These are phyloP conservation scores for Ceratocystis ficicola DNA, from an alignment of 2,329 filamentous ascomycete species.

Conservation along the genomic window DNA sequence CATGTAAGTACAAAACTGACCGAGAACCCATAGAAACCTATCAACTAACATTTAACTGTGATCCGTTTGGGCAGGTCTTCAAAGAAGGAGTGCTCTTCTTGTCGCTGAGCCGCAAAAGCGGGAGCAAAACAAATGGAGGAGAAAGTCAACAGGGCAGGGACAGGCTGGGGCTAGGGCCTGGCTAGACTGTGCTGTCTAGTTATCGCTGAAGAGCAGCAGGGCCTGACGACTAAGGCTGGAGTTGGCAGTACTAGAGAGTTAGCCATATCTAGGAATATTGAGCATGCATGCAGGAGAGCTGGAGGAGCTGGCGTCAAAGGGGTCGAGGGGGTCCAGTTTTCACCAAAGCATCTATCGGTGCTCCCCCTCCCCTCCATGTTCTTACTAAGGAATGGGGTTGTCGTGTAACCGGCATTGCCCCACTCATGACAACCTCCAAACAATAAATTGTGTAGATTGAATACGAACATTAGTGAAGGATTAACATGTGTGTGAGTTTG, in stretches of 20 bases:
- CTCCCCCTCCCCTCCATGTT: background rate
- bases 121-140: background rate
- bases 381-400: background rate
- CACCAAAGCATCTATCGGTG: constrained; percentile 3
- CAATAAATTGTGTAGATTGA: background rate
- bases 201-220: no score
- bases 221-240: no score
- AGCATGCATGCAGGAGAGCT: background rate
- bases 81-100: constrained; percentile 21
- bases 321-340: background rate
- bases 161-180: background rate
- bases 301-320: background rate
- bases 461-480: background rate
- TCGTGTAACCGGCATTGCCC: background rate
- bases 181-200: background rate
- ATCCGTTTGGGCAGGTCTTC: constrained; percentile 13
- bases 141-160: background rate
- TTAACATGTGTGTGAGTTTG: background rate
- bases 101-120: constrained; percentile 27
- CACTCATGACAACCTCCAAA: background rate
- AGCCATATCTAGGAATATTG: background rate
- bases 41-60: constrained; percentile 15
- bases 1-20: constrained; percentile 15
- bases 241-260: no score
- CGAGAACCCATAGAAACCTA: constrained; percentile 12